Evolutionary conservation across 73 alveolate genomes (phyloP), one percentile per base, ranked within the genome.

Genomic region (Paramecium bursaria): DNA sequence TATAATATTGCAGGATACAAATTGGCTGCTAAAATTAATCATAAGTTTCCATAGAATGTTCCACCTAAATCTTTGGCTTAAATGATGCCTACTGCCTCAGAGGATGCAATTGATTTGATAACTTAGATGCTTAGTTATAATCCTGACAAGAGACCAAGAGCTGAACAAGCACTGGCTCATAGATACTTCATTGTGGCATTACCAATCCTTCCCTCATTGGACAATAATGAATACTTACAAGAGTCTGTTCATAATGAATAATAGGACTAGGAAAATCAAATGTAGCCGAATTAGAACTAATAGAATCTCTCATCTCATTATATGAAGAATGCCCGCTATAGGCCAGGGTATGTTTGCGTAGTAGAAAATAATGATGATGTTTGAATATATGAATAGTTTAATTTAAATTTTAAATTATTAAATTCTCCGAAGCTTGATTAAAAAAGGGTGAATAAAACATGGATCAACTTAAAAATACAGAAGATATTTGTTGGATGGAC

Each of bases 1-100:
- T 73, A 87, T 30, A 17, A n/a, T 35, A 67, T n/a, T 6, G 17
- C 44, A 67, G 93, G 93, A 0, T 87, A 87, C 73, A 54, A 51
- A 50, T 52, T 87, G 46, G 93, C 93, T 17, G 29, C 91, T 15
- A 46, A 73, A 42, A 86, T 87, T 25, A 29, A 85, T 22, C 76
- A 79, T 44, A 42, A 44, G n/a, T 79, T 79, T 35, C 89, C 89
- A 11, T 14, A 79, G 35, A 53, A 79, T 21, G 35, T 53, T 48
- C 75, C 77, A 30, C 82, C 82, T 11, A 67, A 67, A 15, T 57
- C 82, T 3, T 67, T 67, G 13, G 26, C 60, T 39, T 42, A 67
- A 67, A 57, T 67, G 1, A 67, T 67, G 33, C 26, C 57, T 0
- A 39, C 33, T 21, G 82, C 82, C 1, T 25, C 50, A 25, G 82